A percentile compares a stretch with the other conserved stretches of the same genome.
Conservation (phyloP, 106 monocot species). For the Hemerocallis citrina region DNA sequence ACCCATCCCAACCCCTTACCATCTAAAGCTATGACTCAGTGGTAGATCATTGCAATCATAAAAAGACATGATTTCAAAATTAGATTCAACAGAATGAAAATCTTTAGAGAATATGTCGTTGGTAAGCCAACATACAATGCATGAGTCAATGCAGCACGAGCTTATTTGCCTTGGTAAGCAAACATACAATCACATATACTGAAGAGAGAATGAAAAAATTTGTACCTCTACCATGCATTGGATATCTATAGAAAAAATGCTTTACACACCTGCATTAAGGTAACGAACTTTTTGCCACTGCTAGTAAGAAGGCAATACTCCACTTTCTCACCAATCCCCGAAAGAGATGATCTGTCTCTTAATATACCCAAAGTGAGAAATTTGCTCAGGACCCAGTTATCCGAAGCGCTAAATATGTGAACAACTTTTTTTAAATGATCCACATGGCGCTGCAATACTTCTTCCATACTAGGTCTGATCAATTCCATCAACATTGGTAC, state of each 20-base stretch:
- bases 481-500: slow-evolving; percentile 22
- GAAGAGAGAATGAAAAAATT: too few relatives aligned
- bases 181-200: too few relatives aligned
- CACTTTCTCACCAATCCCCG: slow-evolving; percentile 7
- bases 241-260: background rate
- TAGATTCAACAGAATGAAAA: too few relatives aligned
- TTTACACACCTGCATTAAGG: slow-evolving; percentile 28
- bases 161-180: too few relatives aligned
- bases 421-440: slow-evolving; percentile 19
- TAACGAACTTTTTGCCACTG: slow-evolving; percentile 36
- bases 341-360: slow-evolving; percentile 10
- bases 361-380: slow-evolving; percentile 25
- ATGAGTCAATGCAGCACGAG: too few relatives aligned
- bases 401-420: slow-evolving; percentile 4
- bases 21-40: too few relatives aligned
- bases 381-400: slow-evolving; percentile 25
- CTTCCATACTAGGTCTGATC: slow-evolving; percentile 37
- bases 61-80: too few relatives aligned
- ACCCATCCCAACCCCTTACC: too few relatives aligned
- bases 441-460: slow-evolving; percentile 23
- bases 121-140: too few relatives aligned
- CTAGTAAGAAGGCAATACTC: slow-evolving; percentile 34
- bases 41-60: too few relatives aligned
- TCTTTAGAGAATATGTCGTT: too few relatives aligned
- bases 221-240: too few relatives aligned